phyloP scores from a whole-genome alignment of 768 basidiomycete species.

The Lentinula detonsa region DNA sequence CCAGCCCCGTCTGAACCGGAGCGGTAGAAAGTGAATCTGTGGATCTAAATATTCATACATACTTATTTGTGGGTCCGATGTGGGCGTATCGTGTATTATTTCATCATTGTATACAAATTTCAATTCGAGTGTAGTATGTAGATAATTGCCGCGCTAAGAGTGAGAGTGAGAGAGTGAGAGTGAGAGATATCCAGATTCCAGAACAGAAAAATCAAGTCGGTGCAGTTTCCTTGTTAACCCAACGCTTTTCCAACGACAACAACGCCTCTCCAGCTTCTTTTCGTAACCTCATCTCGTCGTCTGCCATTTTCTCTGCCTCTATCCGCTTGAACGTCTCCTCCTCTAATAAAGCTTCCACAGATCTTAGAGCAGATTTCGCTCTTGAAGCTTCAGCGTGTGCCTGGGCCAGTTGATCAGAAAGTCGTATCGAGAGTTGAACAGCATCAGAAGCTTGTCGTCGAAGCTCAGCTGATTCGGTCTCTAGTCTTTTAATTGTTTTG shows the following conservation, averaged over 20 bases:
- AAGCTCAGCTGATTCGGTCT: slow-evolving; percentile 57
- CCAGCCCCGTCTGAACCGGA: neutral
- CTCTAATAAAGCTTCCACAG: slow-evolving; percentile 52
- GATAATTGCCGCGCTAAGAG: neutral
- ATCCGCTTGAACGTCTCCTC: slow-evolving; percentile 52
- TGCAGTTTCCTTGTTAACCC: neutral
- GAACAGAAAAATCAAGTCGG: neutral
- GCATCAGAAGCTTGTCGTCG: slow-evolving; percentile 67
- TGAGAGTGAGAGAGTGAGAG: neutral
- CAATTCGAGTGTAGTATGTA: neutral
- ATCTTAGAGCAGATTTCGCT: slow-evolving; percentile 46
- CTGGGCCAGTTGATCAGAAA: slow-evolving; percentile 67
- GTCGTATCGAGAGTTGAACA: slow-evolving; percentile 52
- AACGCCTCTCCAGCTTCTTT: slow-evolving; percentile 46
- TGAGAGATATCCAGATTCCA: neutral
- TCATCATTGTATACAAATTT: neutral
- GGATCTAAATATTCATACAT: too few relatives aligned
- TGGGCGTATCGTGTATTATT: neutral
- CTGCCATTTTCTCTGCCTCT: slow-evolving; percentile 49
- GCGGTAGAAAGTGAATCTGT: too few relatives aligned
- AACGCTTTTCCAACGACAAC: slow-evolving; percentile 24
- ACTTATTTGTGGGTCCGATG: neutral
- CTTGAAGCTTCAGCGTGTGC: slow-evolving; percentile 57
- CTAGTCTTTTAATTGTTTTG: slow-evolving; percentile 50
- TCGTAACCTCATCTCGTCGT: slow-evolving; percentile 42